These are phyloP conservation scores for Angomonas deanei DNA, from an alignment of 208 protist species.

Conservation along the genomic window DNA sequence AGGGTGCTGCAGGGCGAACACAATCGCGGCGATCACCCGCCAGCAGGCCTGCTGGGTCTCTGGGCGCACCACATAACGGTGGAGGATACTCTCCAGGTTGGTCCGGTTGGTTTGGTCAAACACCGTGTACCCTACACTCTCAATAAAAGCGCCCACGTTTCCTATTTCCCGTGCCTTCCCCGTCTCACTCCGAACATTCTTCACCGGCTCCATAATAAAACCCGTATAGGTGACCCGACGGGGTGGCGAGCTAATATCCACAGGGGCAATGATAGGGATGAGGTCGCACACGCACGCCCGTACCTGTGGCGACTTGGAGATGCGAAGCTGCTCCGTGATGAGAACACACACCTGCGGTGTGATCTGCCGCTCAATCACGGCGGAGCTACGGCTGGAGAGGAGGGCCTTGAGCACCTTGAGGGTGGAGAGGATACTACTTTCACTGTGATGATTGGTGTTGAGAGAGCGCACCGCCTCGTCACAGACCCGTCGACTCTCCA, in stretches of 20 bases:
- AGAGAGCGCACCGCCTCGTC: conserved; percentile 74
- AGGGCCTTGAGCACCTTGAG: conserved; percentile 74
- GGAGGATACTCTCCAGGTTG: conserved; percentile 83
- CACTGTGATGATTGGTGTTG: conserved; percentile 78
- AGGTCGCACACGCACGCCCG: conserved; percentile 78
- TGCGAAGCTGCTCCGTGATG: conserved; percentile 79
- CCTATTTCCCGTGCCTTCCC: conserved; percentile 73
- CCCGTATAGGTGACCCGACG: conserved; percentile 74
- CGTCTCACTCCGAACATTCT: conserved; percentile 85
- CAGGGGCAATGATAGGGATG: conserved; percentile 80
- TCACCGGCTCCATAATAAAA: conserved; percentile 89
- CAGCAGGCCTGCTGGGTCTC: conserved; percentile 88
- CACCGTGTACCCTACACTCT: conserved; percentile 72
- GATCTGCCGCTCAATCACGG: conserved; percentile 71
- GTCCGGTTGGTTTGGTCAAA: conserved; percentile 78
- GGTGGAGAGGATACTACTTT: conserved; percentile 68
- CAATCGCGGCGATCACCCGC: conserved; percentile 76
- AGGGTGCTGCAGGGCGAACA: not conserved
- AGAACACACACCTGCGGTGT: conserved; percentile 77
- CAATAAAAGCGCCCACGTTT: conserved; percentile 80
- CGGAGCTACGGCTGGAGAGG: conserved; percentile 59
- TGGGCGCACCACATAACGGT: conserved; percentile 77
- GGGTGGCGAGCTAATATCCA: conserved; percentile 55
- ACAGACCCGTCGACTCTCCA: conserved; percentile 76
- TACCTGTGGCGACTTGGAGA: conserved; percentile 72